Evolutionary conservation across 2,329 filamentous ascomycete species (phyloP), one percentile per base, ranked within the genome.

Genomic region (Teratosphaeria viscida): DNA sequence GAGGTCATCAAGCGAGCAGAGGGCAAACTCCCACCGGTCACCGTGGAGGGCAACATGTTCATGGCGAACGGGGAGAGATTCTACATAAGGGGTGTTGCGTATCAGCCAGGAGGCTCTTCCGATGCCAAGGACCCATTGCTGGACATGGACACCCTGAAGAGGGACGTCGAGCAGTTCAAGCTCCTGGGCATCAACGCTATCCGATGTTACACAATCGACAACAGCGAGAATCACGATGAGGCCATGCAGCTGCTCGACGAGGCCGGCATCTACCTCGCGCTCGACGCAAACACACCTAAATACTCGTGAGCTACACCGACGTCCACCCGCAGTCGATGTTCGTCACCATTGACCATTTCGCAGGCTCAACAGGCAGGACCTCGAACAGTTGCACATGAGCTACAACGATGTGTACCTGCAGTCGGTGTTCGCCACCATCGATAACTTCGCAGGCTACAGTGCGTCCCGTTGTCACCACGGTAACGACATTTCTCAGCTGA

Each of bases 151-250:
- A 76, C 81, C 68, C 95, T 92, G 82, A 80, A 82, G 72, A 87
- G 90, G 65, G 90, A 95, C 71, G 87, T 95, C 67, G 76, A 78
- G 60, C 80, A 88, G 71, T 95, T 96, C 84, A 83, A 88, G 78
- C 82, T 90, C 64, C 81, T 96, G 55, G 90, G 90, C 57, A 59
- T 59, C 39, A 96, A 96, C 81, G 90, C 90, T 19, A 82, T 96
- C 72, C 90, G 91, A 74, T 88, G 95, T 64, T 96, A 96, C 81
- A 90, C 88, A n/a, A 85, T 94, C 67, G 92, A 96, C 79, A 96
- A 95, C 82, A 85, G 85, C 59, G 76, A 80, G 67, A 76, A 87
- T 74, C 92, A 96, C 76, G 85, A 91, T 67, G 82, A 85, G 63
- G 96, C 91, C 78, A 96, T 96, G 91, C 77, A 81, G 61, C 79